Base-by-base conservation (phyloP, 345 rosid genomes). In the Syzygium aromaticum region DNA sequence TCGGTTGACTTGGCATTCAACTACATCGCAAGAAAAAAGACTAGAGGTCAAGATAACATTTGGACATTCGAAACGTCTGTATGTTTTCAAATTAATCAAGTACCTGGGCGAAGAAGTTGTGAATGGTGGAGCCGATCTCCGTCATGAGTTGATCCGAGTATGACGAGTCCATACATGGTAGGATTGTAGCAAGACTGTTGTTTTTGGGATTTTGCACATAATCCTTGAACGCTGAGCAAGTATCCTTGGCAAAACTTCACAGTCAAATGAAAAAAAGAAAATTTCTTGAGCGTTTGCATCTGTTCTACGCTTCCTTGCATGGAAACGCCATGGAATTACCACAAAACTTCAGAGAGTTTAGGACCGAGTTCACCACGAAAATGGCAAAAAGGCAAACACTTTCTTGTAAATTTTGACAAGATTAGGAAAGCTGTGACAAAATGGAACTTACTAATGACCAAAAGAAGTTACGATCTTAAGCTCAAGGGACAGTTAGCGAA, bases 201-300 rank as follows among this genome's bases (percentile, higher is more conserved):
- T 92, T 89, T 54, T 89, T 87, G 28, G 95, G 96, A 82, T 93
- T 88, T 88, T 92, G 90, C 16, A 88, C 86, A 40, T 90, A 96
- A 43, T 91, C 93, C 54, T 77, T 80, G 53, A 95, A 86, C 19
- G 96, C 94, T 83, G 88, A 90, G 89, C 97, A 96, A 33, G 94
- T 64, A 87, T 96, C 97, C 49, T 89, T 91, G 38, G 92, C 92
- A 73, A 95, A 93, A 78, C 97, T 96, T 93, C 87, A 77, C 28
- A 33, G 85, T 59, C 52, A 57, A 84, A 57, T 30, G 51, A 17
- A 54, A 54, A 54, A 23, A 54, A 52, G 49, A 52, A 22, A 30
- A 27, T 40, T 86, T 78, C 80, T 4, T 51, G 63, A 56, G 56
- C 53, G 22, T 38, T 86, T 9, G 33, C 2, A 7, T 43, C 25